Conservation (phyloP, 2,329 filamentous ascomycete species). For the Phaeosphaeria sp. region DNA sequence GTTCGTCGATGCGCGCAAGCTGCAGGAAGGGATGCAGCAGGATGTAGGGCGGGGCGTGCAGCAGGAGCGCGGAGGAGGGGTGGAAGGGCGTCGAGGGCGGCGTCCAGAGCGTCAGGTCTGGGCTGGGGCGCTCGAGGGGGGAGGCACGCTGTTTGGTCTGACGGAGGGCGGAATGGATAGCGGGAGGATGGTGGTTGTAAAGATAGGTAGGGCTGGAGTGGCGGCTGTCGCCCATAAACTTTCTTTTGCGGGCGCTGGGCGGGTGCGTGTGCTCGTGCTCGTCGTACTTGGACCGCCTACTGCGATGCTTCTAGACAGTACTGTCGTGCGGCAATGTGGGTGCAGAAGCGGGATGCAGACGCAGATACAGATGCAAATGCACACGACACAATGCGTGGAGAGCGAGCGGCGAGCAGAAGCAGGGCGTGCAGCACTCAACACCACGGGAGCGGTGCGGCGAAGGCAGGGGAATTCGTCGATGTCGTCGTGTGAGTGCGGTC, state of each 20-base stretch:
- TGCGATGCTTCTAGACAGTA: conserved; percentile 5
- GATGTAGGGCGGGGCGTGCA: conserved; percentile 25
- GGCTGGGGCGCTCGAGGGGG: conserved; percentile 11
- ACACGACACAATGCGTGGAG: background rate
- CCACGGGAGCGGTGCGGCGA: background rate
- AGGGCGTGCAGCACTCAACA: background rate
- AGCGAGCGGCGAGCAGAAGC: background rate
- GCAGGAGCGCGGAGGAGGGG: conserved; percentile 15
- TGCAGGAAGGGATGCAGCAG: conserved; percentile 38
- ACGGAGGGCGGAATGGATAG: conserved; percentile 20
- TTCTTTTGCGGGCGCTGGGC: conserved; percentile 8
- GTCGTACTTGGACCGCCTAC: background rate
- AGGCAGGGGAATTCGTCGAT: conserved; percentile 13
- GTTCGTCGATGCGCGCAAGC: conserved; percentile 37
- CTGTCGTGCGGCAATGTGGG: background rate
- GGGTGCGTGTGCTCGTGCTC: background rate
- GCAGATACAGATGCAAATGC: too few relatives aligned
- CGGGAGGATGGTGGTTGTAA: conserved; percentile 27
- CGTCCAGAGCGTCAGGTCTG: conserved; percentile 17
- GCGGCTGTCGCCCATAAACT: conserved; percentile 37
- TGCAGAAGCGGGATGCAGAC: background rate
- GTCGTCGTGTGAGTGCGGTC: conserved; percentile 2
- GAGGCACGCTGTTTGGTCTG: conserved; percentile 15
- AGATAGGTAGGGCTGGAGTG: conserved; percentile 29
- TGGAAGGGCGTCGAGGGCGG: conserved; percentile 17